Evolutionary conservation across 2,329 filamentous ascomycete genomes (phyloP), one percentile per base, ranked within the genome.

Genomic region (Monosporascus sp.): DNA sequence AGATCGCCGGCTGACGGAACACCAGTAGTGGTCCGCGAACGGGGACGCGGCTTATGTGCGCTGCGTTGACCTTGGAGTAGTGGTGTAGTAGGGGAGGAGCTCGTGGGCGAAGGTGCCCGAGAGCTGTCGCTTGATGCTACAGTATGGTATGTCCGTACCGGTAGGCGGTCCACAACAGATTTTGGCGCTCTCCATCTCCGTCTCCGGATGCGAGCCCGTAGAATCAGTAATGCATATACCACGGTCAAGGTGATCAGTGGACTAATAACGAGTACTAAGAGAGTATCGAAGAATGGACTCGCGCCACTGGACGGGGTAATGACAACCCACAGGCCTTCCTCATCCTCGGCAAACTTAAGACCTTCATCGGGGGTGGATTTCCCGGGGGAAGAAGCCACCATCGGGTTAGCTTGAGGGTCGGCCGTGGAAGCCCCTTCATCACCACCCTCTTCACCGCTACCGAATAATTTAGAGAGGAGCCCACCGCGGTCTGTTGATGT

Each of bases 121-220:
- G 81, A 74, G 20, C 77, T 76, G 69, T 80, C 72, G 69, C 82
- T 69, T 1, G 85, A 82, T 2, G 82, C 75, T 37, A 96, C 89
- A 0, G 92, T 96, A 64, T 96, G 92, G 66, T 97, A 99, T 0
- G 92, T 97, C 55, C 93, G 86, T 15, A 99, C 91, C 2, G 94
- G 94, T n/a, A 99, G 80, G 54, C 89, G 86, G 62, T 97, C 92
- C 18, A 99, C 92, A 1, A 99, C 86, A 1, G 91, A 96, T 71
- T 99, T 99, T 5, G 94, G 94, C n/a, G 94, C 94, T 63, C 94
- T 85, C 93, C 94, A 99, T 62, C 93, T 83, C 58, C 93, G 83
- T 55, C 93, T 83, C 49, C 93, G 86, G 61, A 97, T 95, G 55
- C 92, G 87, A 47, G 92, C 92, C 51, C 94, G 87, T 38, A 97